A percentile compares a stretch with the other conserved stretches of the same genome.
phyloP scores from a whole-genome alignment of 129 eudicot species.

The Arctium lappa region DNA sequence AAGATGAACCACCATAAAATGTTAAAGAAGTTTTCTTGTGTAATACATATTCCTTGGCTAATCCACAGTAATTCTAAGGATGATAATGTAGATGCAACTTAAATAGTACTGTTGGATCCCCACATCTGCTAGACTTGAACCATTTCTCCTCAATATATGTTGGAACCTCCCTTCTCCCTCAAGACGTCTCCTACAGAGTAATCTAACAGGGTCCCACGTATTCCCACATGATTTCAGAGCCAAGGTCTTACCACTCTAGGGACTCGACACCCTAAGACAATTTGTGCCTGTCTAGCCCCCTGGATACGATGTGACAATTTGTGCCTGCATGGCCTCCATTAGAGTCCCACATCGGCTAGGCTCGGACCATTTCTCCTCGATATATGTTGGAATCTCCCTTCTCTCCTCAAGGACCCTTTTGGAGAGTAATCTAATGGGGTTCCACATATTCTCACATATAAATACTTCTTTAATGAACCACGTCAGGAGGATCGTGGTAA shows the following conservation, averaged over 20 bases:
- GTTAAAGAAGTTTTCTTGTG: conserved; percentile 10
- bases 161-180: too few species aligned
- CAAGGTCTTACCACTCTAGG: too few species aligned
- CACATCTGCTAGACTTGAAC: not conserved
- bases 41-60: not conserved
- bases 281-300: too few species aligned
- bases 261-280: too few species aligned
- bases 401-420: not conserved
- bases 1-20: not conserved
- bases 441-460: not conserved
- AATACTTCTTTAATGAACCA: not conserved
- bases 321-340: too few species aligned
- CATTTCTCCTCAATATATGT: too few species aligned
- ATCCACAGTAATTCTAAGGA: not conserved
- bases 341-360: not conserved
- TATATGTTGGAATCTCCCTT: not conserved
- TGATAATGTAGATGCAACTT: not conserved
- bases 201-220: too few species aligned
- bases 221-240: too few species aligned
- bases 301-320: too few species aligned
- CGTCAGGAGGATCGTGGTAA: not conserved
- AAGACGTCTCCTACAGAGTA: too few species aligned
- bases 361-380: not conserved
- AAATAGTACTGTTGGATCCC: not conserved
- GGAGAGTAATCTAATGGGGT: not conserved